A percentile compares a stretch with the other conserved stretches of the same genome.
phyloP scores from a whole-genome alignment of 306 rosid genomes.

The Trifolium subterraneum region DNA sequence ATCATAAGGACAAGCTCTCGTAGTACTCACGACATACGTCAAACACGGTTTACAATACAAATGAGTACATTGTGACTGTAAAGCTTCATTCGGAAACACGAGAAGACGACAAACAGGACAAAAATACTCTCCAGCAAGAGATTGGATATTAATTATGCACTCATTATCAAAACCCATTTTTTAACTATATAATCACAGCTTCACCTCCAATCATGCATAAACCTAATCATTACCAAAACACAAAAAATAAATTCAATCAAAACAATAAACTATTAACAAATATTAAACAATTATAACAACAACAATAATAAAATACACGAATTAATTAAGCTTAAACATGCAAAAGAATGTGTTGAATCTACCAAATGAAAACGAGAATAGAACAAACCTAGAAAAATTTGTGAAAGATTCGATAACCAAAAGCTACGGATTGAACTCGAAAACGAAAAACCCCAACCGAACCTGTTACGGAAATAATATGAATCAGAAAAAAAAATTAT shows the following conservation, averaged over 20 bases:
- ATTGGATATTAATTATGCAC: slow-evolving; percentile 91
- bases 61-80: slow-evolving; percentile 96
- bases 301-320: too few relatives aligned
- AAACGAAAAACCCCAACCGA: slow-evolving; percentile 35
- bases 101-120: slow-evolving; percentile 97
- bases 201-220: slow-evolving; percentile 54
- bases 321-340: too few relatives aligned
- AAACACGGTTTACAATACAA: slow-evolving; percentile 95
- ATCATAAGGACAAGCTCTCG: slow-evolving; percentile 94
- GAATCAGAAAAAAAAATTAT: background rate
- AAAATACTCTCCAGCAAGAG: slow-evolving; percentile 97
- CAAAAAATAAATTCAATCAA: slow-evolving; percentile 4
- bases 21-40: slow-evolving; percentile 77
- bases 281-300: too few relatives aligned
- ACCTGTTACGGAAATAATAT: background rate
- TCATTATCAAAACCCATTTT: slow-evolving; percentile 96
- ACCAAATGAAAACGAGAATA: background rate
- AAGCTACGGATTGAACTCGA: slow-evolving; percentile 11
- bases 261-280: background rate
- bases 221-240: slow-evolving; percentile 39
- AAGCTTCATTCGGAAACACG: slow-evolving; percentile 89
- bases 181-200: slow-evolving; percentile 38
- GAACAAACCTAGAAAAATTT: slow-evolving; percentile 4
- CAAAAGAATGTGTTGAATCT: slow-evolving; percentile 9
- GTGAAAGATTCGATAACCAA: background rate